Evolutionary conservation across 1,139 yeast species (phyloP).

Genomic region (Hansenula lynferdii): DNA sequence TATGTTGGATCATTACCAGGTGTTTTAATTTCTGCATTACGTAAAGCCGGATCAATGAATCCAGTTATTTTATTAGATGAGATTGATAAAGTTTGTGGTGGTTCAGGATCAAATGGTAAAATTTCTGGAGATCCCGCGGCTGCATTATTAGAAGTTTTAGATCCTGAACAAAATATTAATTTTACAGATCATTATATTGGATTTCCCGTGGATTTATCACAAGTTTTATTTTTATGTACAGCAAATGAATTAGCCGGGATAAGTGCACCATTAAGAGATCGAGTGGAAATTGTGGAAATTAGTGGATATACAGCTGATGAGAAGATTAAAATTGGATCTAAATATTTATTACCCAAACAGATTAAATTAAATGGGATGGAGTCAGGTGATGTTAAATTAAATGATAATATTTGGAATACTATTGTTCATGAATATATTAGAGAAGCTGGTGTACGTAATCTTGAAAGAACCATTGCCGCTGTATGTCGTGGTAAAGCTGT

Average conservation of each 20-base stretch:
- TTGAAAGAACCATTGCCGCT: constrained; percentile 69
- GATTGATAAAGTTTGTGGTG: constrained; percentile 73
- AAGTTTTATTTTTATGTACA: constrained; percentile 81
- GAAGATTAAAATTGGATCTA: constrained; percentile 68
- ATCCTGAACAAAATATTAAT: constrained; percentile 81
- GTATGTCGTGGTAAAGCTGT: constrained; percentile 82
- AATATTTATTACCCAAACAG: constrained; percentile 77
- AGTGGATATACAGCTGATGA: constrained; percentile 82
- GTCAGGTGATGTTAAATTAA: constrained; percentile 32
- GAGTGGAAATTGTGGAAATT: constrained; percentile 80
- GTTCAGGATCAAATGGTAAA: constrained; percentile 41
- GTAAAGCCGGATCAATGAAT: constrained; percentile 77
- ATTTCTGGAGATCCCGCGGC: constrained; percentile 89
- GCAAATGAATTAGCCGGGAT: constrained; percentile 79
- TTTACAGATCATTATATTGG: constrained; percentile 87
- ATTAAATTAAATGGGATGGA: constrained; percentile 66
- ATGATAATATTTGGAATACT: constrained; percentile 50
- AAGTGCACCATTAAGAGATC: constrained; percentile 76
- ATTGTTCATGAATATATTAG: constrained; percentile 71
- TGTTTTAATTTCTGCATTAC: constrained; percentile 68
- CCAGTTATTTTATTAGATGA: constrained; percentile 90
- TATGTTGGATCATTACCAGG: constrained; percentile 97
- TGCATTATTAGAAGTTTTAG: constrained; percentile 82
- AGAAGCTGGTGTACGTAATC: constrained; percentile 83
- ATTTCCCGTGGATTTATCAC: constrained; percentile 82